Evolutionary conservation across 2,329 filamentous ascomycete species (phyloP).

Genomic region (Iodosphaeria phyllophila): DNA sequence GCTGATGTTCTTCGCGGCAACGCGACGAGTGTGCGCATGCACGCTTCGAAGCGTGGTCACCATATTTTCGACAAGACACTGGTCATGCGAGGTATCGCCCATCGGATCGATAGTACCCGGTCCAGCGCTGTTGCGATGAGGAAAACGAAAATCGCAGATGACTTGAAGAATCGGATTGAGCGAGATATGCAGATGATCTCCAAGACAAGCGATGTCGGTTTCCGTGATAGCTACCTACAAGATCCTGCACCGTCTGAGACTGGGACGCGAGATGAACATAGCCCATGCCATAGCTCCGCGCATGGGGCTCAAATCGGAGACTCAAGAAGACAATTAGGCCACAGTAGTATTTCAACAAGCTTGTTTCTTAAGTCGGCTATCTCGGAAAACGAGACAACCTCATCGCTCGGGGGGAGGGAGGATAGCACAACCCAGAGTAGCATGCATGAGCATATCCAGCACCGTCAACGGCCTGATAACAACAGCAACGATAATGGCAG

Average conservation of each 20-base stretch:
- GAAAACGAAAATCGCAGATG: constrained; percentile 20
- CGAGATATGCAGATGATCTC: constrained; percentile 28
- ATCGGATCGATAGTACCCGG: constrained; percentile 1
- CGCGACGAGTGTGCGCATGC: constrained; percentile 25
- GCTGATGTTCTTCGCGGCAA: constrained; percentile 27
- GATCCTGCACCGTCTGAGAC: constrained; percentile 6
- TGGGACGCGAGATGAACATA: constrained; percentile 1
- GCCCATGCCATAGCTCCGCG: background rate
- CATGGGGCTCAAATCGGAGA: background rate
- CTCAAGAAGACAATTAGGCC: background rate
- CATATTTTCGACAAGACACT: constrained; percentile 30
- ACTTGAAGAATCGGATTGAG: constrained; percentile 25
- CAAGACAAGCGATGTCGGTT: constrained; percentile 31
- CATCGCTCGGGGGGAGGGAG: no score
- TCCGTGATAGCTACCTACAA: constrained; percentile 18
- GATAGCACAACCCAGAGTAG: no score
- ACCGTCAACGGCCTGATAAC: background rate
- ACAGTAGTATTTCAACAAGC: background rate
- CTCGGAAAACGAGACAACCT: background rate
- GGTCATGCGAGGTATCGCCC: constrained; percentile 17
- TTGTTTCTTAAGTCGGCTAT: background rate
- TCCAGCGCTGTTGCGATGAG: constrained; percentile 16
- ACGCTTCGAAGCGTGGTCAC: constrained; percentile 31
- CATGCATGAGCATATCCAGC: no score
- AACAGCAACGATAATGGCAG: background rate